These are phyloP conservation scores for Lagenaria siceraria DNA, from an alignment of 306 rosid genomes.

Conservation along the genomic window DNA sequence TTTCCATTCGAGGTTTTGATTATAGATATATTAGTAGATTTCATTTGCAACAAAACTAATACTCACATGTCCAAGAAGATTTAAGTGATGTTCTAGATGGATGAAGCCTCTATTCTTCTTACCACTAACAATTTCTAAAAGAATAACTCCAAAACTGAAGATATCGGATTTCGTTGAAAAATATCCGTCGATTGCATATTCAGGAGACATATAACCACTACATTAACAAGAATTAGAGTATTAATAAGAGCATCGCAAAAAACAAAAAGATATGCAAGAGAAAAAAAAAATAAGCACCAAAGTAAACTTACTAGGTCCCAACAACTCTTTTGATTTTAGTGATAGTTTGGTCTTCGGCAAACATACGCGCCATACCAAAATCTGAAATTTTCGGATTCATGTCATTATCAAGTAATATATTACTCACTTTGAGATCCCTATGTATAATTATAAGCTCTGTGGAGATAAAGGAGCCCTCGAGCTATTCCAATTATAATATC, in stretches of 20 bases:
- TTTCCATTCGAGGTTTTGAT: neutral
- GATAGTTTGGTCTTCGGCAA: conserved; percentile 16
- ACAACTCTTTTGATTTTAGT: conserved; percentile 23
- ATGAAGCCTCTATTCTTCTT: conserved; percentile 15
- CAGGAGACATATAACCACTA: conserved; percentile 30
- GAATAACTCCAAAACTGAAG: conserved; percentile 37
- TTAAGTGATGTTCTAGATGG: conserved; percentile 13
- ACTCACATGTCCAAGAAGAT: conserved; percentile 23
- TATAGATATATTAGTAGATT: neutral
- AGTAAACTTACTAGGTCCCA: conserved; percentile 29
- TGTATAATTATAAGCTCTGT: conserved; percentile 51
- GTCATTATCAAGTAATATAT: conserved; percentile 21
- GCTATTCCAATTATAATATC: conserved; percentile 42
- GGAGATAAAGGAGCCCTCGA: conserved; percentile 45
- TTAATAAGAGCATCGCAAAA: neutral
- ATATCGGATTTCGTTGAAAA: conserved; percentile 29
- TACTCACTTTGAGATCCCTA: conserved; percentile 33
- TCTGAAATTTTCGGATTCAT: conserved; percentile 35
- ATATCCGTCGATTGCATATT: conserved; percentile 15
- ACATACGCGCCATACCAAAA: conserved; percentile 31
- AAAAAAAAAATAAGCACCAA: neutral
- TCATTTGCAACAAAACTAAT: neutral
- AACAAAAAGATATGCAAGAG: neutral
- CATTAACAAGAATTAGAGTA: neutral
- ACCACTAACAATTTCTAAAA: conserved; percentile 40